These are phyloP conservation scores for Leccinellum rugosiceps DNA, from an alignment of 768 basidiomycete species.

Conservation along the genomic window DNA sequence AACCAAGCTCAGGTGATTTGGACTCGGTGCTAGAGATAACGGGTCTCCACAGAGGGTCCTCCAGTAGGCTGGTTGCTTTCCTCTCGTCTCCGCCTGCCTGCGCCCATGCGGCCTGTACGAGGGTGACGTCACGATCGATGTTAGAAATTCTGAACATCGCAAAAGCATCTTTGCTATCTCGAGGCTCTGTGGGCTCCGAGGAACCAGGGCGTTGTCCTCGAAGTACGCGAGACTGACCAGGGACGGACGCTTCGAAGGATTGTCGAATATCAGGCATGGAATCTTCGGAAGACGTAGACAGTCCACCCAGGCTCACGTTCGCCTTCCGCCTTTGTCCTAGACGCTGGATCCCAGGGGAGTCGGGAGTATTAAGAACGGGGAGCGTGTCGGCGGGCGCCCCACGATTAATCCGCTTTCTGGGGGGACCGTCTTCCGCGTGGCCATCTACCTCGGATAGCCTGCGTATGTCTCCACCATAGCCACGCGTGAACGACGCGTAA, in stretches of 20 bases:
- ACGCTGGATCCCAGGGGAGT: constrained; percentile 59
- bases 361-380: constrained; percentile 32
- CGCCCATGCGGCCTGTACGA: constrained; percentile 64
- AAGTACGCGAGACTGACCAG: constrained; percentile 45
- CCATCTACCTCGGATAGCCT: constrained; percentile 38
- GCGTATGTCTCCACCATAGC: constrained; percentile 33
- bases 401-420: constrained; percentile 66
- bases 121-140: constrained; percentile 38
- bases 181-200: constrained; percentile 30
- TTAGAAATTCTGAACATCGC: constrained; percentile 62
- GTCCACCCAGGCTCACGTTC: constrained; percentile 36
- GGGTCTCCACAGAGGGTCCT: constrained; percentile 55
- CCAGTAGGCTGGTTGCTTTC: constrained; percentile 55
- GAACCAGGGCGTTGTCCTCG: constrained; percentile 41
- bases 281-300: constrained; percentile 69
- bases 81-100: constrained; percentile 59
- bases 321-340: constrained; percentile 46
- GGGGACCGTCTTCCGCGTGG: constrained; percentile 54
- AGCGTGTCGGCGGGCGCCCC: constrained; percentile 41
- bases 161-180: constrained; percentile 35
- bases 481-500: constrained; percentile 56
- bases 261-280: constrained; percentile 50
- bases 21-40: constrained; percentile 21
- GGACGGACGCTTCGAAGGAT: constrained; percentile 42
- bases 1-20: constrained; percentile 9